These are phyloP conservation scores for Cryptococcus jaspeensis DNA, from an alignment of 1,284 basidiomycete genomes.

Conservation along the genomic window DNA sequence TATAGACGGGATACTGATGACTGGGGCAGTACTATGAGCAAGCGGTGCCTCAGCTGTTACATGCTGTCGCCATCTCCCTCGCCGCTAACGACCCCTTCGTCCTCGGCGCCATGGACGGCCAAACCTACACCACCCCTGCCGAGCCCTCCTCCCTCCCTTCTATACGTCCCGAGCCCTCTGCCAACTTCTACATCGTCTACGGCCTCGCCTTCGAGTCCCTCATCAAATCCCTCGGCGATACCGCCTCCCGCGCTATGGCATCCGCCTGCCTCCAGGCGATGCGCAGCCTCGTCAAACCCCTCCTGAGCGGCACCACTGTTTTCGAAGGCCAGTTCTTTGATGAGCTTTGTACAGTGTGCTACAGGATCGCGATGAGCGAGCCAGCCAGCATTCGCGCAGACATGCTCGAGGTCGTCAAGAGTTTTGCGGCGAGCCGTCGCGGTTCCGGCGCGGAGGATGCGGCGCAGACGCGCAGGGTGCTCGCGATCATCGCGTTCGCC, in stretches of 20 bases:
- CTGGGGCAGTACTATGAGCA: constrained; percentile 74
- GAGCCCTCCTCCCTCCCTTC: constrained; percentile 30
- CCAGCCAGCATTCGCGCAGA: constrained; percentile 68
- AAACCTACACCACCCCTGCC: constrained; percentile 49
- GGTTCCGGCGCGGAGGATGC: constrained; percentile 28
- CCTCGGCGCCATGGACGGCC: constrained; percentile 77
- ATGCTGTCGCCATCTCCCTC: constrained; percentile 82
- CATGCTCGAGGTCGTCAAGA: constrained; percentile 70
- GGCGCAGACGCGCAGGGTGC: constrained; percentile 40
- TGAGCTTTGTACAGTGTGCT: constrained; percentile 83
- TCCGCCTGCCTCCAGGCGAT: constrained; percentile 74
- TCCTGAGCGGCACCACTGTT: constrained; percentile 77
- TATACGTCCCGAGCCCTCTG: constrained; percentile 66
- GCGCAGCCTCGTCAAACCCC: constrained; percentile 70
- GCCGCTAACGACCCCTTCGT: constrained; percentile 67
- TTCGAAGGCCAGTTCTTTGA: constrained; percentile 79
- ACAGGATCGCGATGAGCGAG: constrained; percentile 87
- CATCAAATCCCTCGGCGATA: constrained; percentile 62
- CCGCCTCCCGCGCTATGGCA: constrained; percentile 39
- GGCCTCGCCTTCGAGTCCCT: constrained; percentile 91
- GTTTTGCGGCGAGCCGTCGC: constrained; percentile 59
- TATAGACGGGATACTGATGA: not conserved
- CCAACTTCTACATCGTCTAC: constrained; percentile 85
- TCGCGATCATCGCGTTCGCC: constrained; percentile 63
- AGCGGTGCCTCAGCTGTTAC: constrained; percentile 79